Conservation (phyloP, 2,329 filamentous ascomycete species). For the Calcarisporium arbuscula region DNA sequence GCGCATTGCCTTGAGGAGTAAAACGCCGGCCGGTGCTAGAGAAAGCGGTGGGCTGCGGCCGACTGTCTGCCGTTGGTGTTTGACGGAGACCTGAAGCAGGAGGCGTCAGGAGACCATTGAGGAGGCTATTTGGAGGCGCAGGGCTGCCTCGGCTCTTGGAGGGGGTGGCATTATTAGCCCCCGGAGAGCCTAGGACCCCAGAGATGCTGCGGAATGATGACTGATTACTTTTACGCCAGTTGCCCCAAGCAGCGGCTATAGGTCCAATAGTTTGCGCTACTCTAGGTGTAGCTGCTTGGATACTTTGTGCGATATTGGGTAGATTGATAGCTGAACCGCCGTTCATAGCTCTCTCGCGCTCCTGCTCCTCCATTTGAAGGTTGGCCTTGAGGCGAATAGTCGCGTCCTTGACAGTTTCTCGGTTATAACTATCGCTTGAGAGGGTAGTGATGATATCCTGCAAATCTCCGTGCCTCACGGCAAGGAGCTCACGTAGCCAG, state of each 20-base stretch:
- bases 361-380: conserved; percentile 95
- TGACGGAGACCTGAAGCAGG: conserved; percentile 68
- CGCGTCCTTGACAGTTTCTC: conserved; percentile 75
- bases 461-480: conserved; percentile 83
- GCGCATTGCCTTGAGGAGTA: conserved; percentile 34
- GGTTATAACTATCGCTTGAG: conserved; percentile 68
- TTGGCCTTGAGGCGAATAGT: conserved; percentile 91
- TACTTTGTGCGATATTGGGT: conserved; percentile 70
- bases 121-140: conserved; percentile 51
- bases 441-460: conserved; percentile 84
- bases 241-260: conserved; percentile 88
- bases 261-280: conserved; percentile 76
- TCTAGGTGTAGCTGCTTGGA: conserved; percentile 73
- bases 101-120: conserved; percentile 83
- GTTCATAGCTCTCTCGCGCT: conserved; percentile 78
- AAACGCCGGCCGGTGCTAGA: conserved; percentile 53
- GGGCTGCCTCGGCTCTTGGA: conserved; percentile 52
- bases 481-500: conserved; percentile 90
- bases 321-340: conserved; percentile 61
- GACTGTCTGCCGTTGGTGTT: conserved; percentile 39
- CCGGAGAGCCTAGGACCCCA: conserved; percentile 38
- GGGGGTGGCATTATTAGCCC: conserved; percentile 45
- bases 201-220: conserved; percentile 42
- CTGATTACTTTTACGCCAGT: conserved; percentile 72
- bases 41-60: conserved; percentile 54